These are phyloP conservation scores for Extremus antarcticus DNA, from an alignment of 495 filamentous ascomycete species.

Conservation along the genomic window DNA sequence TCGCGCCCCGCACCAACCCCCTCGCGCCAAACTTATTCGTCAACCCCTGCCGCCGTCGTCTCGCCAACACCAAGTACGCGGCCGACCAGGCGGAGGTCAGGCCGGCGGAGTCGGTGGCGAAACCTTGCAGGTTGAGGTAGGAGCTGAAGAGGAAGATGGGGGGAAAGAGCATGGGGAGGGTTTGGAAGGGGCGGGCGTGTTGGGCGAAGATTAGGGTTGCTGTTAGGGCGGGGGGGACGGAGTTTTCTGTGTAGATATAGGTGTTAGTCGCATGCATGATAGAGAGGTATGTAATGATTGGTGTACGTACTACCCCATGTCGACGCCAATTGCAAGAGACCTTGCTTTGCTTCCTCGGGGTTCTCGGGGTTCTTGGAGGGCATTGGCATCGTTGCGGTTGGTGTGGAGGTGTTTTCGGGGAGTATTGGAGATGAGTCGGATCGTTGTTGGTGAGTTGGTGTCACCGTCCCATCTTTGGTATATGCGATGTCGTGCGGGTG, in stretches of 20 bases:
- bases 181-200: conserved; percentile 61
- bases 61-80: conserved; percentile 69
- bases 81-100: conserved; percentile 77
- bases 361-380: conserved; percentile 5
- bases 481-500: not conserved
- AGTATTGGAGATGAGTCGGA: not conserved
- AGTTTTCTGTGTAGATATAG: conserved; percentile 47
- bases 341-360: conserved; percentile 31
- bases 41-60: conserved; percentile 45
- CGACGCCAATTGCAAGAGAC: conserved; percentile 42
- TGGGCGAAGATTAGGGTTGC: conserved; percentile 71
- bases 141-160: conserved; percentile 75
- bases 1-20: conserved; percentile 58
- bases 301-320: conserved; percentile 62
- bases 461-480: not conserved
- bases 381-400: conserved; percentile 18
- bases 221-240: conserved; percentile 66
- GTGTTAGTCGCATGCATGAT: conserved; percentile 13
- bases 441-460: not conserved
- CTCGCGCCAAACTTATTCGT: conserved; percentile 48
- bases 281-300: conserved; percentile 18
- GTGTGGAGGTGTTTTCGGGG: not conserved
- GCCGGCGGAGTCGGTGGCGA: conserved; percentile 73
- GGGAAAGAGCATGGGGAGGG: conserved; percentile 68
- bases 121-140: conserved; percentile 71